Evolutionary conservation across 2,329 filamentous ascomycete genomes (phyloP).

Genomic region (Madurella mycetomatis): DNA sequence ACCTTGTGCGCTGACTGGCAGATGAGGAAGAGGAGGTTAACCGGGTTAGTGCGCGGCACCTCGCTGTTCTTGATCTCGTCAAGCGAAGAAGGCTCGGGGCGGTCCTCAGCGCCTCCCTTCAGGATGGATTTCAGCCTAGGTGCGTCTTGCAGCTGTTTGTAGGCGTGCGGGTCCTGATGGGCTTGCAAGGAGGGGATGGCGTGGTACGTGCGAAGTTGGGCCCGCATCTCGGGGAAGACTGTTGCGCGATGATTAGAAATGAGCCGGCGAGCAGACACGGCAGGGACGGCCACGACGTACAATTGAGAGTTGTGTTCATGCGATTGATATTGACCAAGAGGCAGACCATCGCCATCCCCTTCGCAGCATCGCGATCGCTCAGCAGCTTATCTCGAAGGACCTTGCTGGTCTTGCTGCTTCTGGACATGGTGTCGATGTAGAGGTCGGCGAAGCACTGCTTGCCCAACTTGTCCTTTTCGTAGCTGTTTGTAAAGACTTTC

Average conservation of each 20-base stretch:
- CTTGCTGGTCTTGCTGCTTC: slow-evolving; percentile 98
- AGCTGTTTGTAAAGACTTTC: slow-evolving; percentile 85
- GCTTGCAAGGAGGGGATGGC: slow-evolving; percentile 95
- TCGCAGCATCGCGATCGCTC: slow-evolving; percentile 84
- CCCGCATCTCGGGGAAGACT: slow-evolving; percentile 99
- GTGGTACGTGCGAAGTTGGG: slow-evolving; percentile 94
- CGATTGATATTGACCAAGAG: slow-evolving; percentile 92
- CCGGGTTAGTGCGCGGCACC: slow-evolving; percentile 81
- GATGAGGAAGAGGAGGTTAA: slow-evolving; percentile 94
- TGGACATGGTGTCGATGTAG: slow-evolving; percentile 97
- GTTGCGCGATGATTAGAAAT: slow-evolving; percentile 27
- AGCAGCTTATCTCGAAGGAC: slow-evolving; percentile 95
- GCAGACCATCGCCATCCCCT: slow-evolving; percentile 99
- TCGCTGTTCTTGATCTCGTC: slow-evolving; percentile 69
- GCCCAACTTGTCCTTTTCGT: slow-evolving; percentile 57
- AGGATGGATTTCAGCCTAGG: slow-evolving; percentile 94
- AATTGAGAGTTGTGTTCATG: slow-evolving; percentile 99
- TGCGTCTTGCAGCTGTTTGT: slow-evolving; percentile 97
- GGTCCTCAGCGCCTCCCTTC: slow-evolving; percentile 92
- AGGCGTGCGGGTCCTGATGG: slow-evolving; percentile 88
- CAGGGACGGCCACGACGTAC: slow-evolving; percentile 46
- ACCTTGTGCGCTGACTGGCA: slow-evolving; percentile 86
- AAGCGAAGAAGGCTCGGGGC: slow-evolving; percentile 74
- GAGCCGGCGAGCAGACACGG: not conserved
- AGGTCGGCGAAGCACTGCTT: slow-evolving; percentile 87